phyloP scores from a whole-genome alignment of 164 flowering plant species.

The Pachysandra terminalis region DNA sequence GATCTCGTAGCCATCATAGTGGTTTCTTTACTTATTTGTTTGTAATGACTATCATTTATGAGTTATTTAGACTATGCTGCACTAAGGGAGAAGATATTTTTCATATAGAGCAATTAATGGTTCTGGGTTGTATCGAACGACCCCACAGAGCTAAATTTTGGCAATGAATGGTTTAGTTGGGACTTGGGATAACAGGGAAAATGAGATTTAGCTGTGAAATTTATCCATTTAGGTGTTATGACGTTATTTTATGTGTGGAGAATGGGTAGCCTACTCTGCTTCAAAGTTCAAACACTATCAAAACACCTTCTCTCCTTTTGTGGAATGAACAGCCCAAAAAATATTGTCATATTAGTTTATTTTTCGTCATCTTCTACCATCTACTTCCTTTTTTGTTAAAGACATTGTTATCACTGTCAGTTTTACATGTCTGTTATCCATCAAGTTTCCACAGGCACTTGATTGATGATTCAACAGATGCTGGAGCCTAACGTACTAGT shows the following conservation, averaged over 20 bases:
- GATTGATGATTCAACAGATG: not conserved
- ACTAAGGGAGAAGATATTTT: not conserved
- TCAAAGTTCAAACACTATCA: too few species aligned
- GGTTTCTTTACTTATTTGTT: not conserved
- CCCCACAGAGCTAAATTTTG: not conserved
- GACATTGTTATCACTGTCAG: too few species aligned
- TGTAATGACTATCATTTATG: not conserved
- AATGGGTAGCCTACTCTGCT: not conserved
- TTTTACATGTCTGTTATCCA: too few species aligned
- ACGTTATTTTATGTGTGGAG: not conserved
- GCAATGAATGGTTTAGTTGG: not conserved
- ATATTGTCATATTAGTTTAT: too few species aligned
- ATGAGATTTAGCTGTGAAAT: not conserved
- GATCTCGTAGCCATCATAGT: not conserved
- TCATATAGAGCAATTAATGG: not conserved
- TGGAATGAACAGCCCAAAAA: not conserved
- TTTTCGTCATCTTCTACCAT: too few species aligned
- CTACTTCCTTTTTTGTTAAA: too few species aligned
- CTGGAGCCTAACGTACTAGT: not conserved
- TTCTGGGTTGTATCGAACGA: not conserved
- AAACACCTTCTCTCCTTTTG: not conserved
- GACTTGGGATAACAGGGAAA: not conserved
- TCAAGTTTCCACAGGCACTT: too few species aligned
- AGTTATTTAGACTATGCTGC: not conserved
- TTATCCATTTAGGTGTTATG: not conserved